Percentiles rank a stretch among this genome's conserved stretches.
Evolutionary conservation across 78 protist genomes (phyloP).

Genomic region (Creolimax fragrantissima): DNA sequence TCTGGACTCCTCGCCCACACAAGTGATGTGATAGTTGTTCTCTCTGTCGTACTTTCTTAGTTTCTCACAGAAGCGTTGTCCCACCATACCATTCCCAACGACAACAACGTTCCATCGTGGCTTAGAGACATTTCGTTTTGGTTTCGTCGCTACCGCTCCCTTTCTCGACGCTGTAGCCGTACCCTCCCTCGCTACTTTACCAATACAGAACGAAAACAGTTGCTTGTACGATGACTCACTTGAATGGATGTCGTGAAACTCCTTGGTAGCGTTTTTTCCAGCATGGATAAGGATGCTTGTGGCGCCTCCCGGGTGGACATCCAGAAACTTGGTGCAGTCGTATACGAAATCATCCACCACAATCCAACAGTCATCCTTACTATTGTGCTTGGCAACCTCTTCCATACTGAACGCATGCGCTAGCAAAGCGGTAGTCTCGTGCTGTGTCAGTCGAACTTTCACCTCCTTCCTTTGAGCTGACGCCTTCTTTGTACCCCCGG

Average conservation of each 20-base stretch:
- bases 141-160: not conserved
- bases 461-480: not conserved
- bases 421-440: not conserved
- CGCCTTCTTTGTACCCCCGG: not conserved
- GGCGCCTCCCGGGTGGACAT: not conserved
- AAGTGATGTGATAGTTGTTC: not conserved
- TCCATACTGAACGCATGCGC: not conserved
- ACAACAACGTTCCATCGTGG: not conserved
- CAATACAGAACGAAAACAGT: not conserved
- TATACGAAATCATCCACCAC: not conserved
- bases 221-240: not conserved
- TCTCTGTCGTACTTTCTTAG: not conserved
- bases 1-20: not conserved
- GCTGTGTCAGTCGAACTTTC: not conserved
- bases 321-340: not conserved
- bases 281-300: not conserved
- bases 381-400: not conserved
- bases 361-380: not conserved
- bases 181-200: not conserved
- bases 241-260: not conserved
- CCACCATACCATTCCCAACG: not conserved
- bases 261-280: not conserved
- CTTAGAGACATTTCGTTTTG: not conserved
- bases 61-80: not conserved
- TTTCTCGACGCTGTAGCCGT: not conserved